phyloP scores from a whole-genome alignment of 208 protist genomes.

The Leishmania amazonensis region DNA sequence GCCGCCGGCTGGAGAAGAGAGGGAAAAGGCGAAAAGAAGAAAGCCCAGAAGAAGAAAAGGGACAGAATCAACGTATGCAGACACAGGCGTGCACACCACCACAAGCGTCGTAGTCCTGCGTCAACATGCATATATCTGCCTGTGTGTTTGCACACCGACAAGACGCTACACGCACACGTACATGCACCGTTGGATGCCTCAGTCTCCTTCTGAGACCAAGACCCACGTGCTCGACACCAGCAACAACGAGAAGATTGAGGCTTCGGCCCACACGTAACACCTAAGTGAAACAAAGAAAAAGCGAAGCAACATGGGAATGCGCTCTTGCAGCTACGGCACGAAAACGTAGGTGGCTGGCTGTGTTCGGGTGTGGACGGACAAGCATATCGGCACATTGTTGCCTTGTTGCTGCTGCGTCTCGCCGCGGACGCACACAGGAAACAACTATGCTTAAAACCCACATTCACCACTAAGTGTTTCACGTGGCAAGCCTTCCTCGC shows the following conservation, averaged over 20 bases:
- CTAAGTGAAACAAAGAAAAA: neutral
- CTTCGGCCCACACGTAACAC: neutral
- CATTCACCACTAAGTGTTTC: no score
- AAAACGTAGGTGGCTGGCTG: neutral
- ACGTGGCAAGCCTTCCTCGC: no score
- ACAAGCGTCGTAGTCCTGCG: neutral
- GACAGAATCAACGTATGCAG: neutral
- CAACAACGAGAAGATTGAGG: neutral
- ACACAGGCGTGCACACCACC: neutral
- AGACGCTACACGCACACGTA: neutral
- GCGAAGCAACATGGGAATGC: neutral
- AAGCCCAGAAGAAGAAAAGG: neutral
- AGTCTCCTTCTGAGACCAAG: neutral
- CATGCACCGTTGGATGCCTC: neutral
- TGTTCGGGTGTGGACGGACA: neutral
- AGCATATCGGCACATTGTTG: no score
- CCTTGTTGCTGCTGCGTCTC: neutral
- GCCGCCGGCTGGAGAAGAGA: neutral
- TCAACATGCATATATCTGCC: neutral
- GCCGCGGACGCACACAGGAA: neutral
- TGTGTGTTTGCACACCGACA: neutral
- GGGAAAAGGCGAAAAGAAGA: neutral
- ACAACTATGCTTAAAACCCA: no score
- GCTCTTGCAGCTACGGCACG: neutral
- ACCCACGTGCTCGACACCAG: neutral